Evolutionary conservation across 78 protist genomes (phyloP).

Genomic region (Chrysochromulina tobinii): DNA sequence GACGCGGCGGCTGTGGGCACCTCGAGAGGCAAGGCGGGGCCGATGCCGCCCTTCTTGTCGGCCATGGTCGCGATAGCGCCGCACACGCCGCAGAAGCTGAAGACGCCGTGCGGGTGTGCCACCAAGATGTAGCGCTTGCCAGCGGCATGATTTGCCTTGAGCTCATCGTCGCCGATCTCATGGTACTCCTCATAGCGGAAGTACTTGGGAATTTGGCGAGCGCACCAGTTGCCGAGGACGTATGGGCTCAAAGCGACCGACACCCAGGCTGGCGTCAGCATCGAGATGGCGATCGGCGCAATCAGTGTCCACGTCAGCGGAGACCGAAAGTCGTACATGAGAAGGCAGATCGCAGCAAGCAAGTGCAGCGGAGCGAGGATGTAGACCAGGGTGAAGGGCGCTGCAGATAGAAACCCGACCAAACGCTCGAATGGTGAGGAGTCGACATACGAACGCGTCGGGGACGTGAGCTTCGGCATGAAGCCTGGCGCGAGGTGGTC

Average conservation of each 20-base stretch:
- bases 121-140: neutral
- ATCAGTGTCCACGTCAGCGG: neutral
- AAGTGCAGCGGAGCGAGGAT: neutral
- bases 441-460: neutral
- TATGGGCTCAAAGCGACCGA: neutral
- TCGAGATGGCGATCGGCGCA: neutral
- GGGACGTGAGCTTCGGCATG: neutral
- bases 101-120: slow-evolving; percentile 10
- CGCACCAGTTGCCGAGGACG: neutral
- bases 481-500: too few species aligned
- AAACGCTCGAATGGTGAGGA: neutral
- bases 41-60: neutral
- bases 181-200: neutral
- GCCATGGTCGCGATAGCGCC: neutral
- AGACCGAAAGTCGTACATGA: neutral
- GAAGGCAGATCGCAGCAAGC: neutral
- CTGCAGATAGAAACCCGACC: neutral
- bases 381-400: neutral
- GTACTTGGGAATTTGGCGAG: neutral
- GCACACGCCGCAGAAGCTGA: neutral
- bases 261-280: neutral
- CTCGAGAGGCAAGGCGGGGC: neutral
- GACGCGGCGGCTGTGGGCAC: slow-evolving; percentile 9
- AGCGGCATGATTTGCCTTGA: neutral
- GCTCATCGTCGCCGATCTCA: neutral